Conservation (phyloP, 345 rosid species). For the Tarenaya hassleriana region DNA sequence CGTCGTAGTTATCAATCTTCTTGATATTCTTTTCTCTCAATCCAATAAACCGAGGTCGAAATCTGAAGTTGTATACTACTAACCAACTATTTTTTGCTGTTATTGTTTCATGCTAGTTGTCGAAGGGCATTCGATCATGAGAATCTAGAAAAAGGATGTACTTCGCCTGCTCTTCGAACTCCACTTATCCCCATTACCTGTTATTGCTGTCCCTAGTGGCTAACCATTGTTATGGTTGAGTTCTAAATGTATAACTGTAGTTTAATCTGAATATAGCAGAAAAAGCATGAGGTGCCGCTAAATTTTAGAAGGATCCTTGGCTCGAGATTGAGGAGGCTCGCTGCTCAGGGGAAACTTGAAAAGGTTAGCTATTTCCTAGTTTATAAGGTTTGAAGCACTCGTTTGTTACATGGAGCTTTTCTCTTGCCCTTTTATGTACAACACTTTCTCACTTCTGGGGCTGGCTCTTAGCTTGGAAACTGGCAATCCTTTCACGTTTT, state of each 20-base stretch:
- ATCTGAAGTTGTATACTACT: neutral
- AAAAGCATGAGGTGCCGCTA: conserved; percentile 56
- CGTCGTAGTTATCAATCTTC: conserved; percentile 2
- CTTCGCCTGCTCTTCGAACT: conserved; percentile 6
- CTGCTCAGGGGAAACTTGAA: conserved; percentile 64
- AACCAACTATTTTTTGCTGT: neutral
- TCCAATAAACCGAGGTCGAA: conserved; percentile 4
- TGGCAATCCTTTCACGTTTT: no score
- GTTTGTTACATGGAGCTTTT: neutral
- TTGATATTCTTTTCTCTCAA: neutral
- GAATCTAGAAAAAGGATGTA: neutral
- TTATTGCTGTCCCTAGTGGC: conserved; percentile 3
- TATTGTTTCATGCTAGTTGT: conserved; percentile 3
- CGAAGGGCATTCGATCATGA: conserved; percentile 5
- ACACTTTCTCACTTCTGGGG: no score
- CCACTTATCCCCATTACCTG: neutral
- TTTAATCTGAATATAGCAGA: conserved; percentile 45
- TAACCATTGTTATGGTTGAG: conserved; percentile 4
- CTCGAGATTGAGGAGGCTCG: conserved; percentile 76
- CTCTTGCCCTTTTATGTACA: neutral
- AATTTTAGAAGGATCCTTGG: conserved; percentile 65
- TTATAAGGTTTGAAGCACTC: conserved; percentile 21
- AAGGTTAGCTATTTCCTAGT: conserved; percentile 46
- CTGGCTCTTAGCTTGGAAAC: no score
- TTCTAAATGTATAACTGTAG: conserved; percentile 8